These are phyloP conservation scores for Neoboletus brunneissimus DNA, from an alignment of 768 basidiomycete species.

Conservation along the genomic window DNA sequence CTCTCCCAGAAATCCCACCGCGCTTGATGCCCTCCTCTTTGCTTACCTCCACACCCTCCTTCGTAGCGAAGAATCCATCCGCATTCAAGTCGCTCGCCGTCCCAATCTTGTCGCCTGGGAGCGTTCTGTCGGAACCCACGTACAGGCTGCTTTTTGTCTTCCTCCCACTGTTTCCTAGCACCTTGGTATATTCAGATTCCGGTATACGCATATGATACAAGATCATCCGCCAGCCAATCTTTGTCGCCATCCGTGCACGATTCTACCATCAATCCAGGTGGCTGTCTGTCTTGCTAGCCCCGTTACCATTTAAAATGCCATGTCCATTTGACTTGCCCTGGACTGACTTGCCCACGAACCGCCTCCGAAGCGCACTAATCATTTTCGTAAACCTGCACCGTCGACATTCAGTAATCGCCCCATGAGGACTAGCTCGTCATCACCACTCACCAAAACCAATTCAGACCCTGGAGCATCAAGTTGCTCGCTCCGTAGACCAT, in stretches of 20 bases:
- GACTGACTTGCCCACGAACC: slow-evolving; percentile 42
- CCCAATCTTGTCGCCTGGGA: slow-evolving; percentile 85
- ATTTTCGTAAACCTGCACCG: slow-evolving; percentile 64
- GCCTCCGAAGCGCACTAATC: slow-evolving; percentile 60
- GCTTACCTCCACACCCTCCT: slow-evolving; percentile 75
- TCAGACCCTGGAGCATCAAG: slow-evolving; percentile 64
- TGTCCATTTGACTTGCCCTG: slow-evolving; percentile 12
- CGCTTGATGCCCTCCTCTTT: slow-evolving; percentile 78
- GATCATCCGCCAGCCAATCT: not conserved
- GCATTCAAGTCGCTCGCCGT: slow-evolving; percentile 65
- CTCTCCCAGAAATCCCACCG: slow-evolving; percentile 63
- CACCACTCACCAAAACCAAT: slow-evolving; percentile 72
- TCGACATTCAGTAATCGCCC: not conserved
- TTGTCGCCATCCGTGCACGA: not conserved
- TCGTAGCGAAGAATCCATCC: slow-evolving; percentile 40
- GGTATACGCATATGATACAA: slow-evolving; percentile 14
- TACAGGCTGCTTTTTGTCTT: slow-evolving; percentile 49
- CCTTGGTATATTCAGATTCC: slow-evolving; percentile 17
- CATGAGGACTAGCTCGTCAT: not conserved
- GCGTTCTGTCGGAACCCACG: slow-evolving; percentile 56
- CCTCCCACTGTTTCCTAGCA: slow-evolving; percentile 5
- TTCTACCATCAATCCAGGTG: slow-evolving; percentile 10
- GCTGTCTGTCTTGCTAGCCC: slow-evolving; percentile 11
- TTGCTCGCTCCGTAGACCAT: slow-evolving; percentile 58
- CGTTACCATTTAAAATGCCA: slow-evolving; percentile 14